Evolutionary conservation across 176 grass and related monocot species (phyloP), one percentile per base, ranked within the genome.

Genomic region (Thinopyrum elongatum): DNA sequence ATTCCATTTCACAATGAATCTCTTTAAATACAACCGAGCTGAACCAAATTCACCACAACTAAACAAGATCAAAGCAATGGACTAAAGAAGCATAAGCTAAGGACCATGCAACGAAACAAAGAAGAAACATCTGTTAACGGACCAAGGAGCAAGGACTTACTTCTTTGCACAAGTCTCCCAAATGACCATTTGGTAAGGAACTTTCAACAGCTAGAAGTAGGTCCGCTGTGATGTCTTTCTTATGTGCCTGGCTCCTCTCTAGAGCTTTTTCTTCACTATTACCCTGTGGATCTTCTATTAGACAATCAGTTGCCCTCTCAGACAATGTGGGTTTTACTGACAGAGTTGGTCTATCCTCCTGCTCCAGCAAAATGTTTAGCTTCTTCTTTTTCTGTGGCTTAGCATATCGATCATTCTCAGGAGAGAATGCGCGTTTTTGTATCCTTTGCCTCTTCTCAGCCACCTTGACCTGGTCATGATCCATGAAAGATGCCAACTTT

Each of bases 351-450:
- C 51, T 63, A 81, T 88, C 70, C 61, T 77, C 83, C 44, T 80
- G 79, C 73, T 91, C 58, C 61, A 85, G 33, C 69, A 91, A 84
- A 84, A 84, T 88, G 29, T 88, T 81, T 64, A 91, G 23, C 69
- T 85, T 87, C 76, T 85, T 91, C 82, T 30, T 88, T 81, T 91
- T 91, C 77, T 88, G 85, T 6, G 76, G 46, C 77, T 70, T 88
- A 70, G 23, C 51, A 81, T 85, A 62, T 71, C 51, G 70, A 77
- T 69, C 65, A 26, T 81, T 57, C 11, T 14, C 70, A 81, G 44
- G 84, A 81, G 86, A 84, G 63, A 76, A 86, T 41, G 88, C 29
- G 10, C 64, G 83, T 31, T 88, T 91, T 85, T 81, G 70, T 27
- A 62, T 87, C 65, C 22, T 87, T 65, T 76, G 81, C 23, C 89